phyloP scores from a whole-genome alignment of 148 eudicot species.

The Cornus kousa region DNA sequence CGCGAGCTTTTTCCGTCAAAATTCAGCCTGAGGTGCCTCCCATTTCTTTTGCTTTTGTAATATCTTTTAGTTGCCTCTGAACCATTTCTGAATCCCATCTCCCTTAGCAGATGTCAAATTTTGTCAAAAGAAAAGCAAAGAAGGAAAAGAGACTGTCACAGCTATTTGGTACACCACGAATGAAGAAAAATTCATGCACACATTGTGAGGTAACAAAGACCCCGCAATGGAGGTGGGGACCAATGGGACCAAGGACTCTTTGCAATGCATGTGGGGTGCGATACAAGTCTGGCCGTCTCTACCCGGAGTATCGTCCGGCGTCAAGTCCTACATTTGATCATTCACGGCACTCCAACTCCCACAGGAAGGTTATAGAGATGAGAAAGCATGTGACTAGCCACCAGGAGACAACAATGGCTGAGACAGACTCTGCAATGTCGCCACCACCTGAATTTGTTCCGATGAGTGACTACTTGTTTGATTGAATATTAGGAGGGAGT shows the following conservation, averaged over 20 bases:
- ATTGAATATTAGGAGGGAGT: constrained; percentile 17
- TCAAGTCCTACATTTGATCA: constrained; percentile 48
- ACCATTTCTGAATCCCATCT: no score
- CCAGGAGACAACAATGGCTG: neutral
- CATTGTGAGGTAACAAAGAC: constrained; percentile 41
- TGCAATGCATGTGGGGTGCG: constrained; percentile 59
- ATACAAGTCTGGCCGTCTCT: constrained; percentile 35
- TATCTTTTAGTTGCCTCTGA: no score
- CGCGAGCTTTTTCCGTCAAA: constrained; percentile 10
- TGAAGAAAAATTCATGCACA: constrained; percentile 20
- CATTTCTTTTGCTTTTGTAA: no score
- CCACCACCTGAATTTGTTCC: constrained; percentile 31
- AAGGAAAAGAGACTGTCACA: constrained; percentile 21
- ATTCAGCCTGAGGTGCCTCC: constrained; percentile 10
- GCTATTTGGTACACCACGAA: neutral
- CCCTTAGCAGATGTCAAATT: neutral
- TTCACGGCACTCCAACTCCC: constrained; percentile 44
- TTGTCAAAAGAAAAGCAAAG: constrained; percentile 14
- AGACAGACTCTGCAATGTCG: constrained; percentile 10
- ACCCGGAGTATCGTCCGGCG: constrained; percentile 49
- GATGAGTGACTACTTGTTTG: constrained; percentile 24
- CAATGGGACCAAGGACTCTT: constrained; percentile 47
- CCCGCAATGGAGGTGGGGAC: constrained; percentile 55
- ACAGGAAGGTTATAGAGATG: constrained; percentile 49
- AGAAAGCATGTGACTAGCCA: constrained; percentile 11